Evolutionary conservation across 2,329 filamentous ascomycete species (phyloP).

Genomic region (Acephala macrosclerotiorum): DNA sequence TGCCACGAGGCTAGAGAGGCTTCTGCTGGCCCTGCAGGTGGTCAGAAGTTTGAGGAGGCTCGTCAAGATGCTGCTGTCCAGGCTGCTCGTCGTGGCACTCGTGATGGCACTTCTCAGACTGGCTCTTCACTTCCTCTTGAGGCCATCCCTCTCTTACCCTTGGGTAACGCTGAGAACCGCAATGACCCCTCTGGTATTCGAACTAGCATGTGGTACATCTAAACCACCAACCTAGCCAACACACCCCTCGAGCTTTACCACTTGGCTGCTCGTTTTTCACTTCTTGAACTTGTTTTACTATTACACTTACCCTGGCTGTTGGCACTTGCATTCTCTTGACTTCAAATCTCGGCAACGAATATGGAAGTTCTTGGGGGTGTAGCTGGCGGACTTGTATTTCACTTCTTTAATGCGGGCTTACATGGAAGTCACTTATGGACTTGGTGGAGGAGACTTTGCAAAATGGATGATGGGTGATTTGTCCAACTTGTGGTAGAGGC

Average conservation of each 20-base stretch:
- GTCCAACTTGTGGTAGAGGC: background rate
- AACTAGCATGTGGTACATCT: constrained; percentile 46
- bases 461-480: background rate
- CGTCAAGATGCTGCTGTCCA: constrained; percentile 32
- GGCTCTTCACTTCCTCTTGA: constrained; percentile 30
- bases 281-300: constrained; percentile 34
- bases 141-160: constrained; percentile 38
- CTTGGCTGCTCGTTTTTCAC: constrained; percentile 33
- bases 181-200: constrained; percentile 35
- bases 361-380: constrained; percentile 17
- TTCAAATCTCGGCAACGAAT: constrained; percentile 18
- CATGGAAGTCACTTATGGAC: constrained; percentile 28
- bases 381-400: constrained; percentile 27
- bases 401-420: constrained; percentile 29
- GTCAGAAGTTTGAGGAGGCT: constrained; percentile 50
- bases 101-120: constrained; percentile 32
- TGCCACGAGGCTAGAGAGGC: constrained; percentile 68
- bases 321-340: constrained; percentile 1
- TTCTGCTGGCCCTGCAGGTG: constrained; percentile 52
- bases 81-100: constrained; percentile 15
- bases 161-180: constrained; percentile 32
- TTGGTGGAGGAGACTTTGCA: constrained; percentile 22
- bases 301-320: constrained; percentile 15
- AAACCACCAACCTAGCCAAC: background rate
- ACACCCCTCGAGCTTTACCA: constrained; percentile 21